Base-by-base conservation (phyloP, 768 basidiomycete genomes). In the Trametes meyenii region DNA sequence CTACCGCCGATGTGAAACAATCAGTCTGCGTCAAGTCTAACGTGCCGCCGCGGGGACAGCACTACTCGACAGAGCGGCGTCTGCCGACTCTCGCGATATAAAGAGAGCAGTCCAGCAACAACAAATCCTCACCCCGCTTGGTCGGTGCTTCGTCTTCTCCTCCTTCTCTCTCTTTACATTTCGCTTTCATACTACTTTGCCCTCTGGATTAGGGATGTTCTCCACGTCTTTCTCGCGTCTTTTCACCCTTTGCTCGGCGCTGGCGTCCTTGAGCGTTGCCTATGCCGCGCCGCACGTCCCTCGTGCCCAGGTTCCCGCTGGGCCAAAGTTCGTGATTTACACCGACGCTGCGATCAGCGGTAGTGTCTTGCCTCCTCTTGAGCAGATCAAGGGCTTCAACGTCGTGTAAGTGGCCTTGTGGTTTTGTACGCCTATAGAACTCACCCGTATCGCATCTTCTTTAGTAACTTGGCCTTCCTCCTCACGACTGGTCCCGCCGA, bases 391-490 rank as follows among this genome's bases (percentile, higher is more conserved):
- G 42, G 60, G 60, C 46, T 55, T 61, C 60, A 61, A 55, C 48
- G 54, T 55, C 26, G 38, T 61, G 60, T 61, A 55, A 29, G 60
- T 44, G 8, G 3, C 8, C 2, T 11, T n/a, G 2, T n/a, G 3
- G 13, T 3, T n/a, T 19, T 21, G 5, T 19, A 19, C 17, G 11
- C 19, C 2, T 42, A 24, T 3, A 14, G 1, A 16, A 26, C 46
- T 3, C 11, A 19, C 5, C 24, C 23, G 21, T 58, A 26, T 35
- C 40, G 16, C 23, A 24, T 8, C 12, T 14, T 23, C 21, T 23
- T 26, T 42, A 79, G 77, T 44, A 72, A 75, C 35, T 63, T 83
- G 2, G 74, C 78, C 1, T 83, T 83, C 70, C 66, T 81, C 44
- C 65, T 79, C 17, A 66, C 69, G 11, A 70, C 71, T 5, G 82